phyloP scores from a whole-genome alignment of 345 rosid species.

The Hevea brasiliensis region DNA sequence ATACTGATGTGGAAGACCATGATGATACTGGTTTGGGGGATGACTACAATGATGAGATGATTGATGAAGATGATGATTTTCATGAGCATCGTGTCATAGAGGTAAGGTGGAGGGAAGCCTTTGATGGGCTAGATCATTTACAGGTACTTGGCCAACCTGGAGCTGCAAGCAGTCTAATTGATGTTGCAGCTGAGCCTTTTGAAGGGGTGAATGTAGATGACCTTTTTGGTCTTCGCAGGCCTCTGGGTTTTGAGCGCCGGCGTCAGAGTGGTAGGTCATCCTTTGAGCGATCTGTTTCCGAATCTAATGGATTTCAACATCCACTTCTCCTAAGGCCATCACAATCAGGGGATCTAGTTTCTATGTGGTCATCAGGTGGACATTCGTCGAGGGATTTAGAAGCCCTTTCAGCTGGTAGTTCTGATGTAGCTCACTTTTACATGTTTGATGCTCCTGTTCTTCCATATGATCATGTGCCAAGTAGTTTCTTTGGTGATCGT shows the following conservation, averaged over 20 bases:
- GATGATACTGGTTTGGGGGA: constrained; percentile 90
- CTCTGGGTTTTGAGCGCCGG: constrained; percentile 84
- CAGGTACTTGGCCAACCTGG: constrained; percentile 92
- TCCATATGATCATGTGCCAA: constrained; percentile 67
- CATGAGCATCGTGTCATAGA: constrained; percentile 87
- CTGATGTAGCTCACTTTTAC: constrained; percentile 78
- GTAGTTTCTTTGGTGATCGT: constrained; percentile 69
- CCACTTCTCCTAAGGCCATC: constrained; percentile 84
- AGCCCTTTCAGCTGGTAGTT: constrained; percentile 61
- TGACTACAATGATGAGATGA: constrained; percentile 90
- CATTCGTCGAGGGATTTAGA: constrained; percentile 75
- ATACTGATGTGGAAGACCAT: constrained; percentile 92
- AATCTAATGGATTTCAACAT: constrained; percentile 86
- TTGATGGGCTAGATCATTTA: constrained; percentile 90
- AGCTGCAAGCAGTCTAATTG: constrained; percentile 62
- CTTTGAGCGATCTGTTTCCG: constrained; percentile 66
- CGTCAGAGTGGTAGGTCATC: constrained; percentile 76
- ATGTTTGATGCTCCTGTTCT: constrained; percentile 94
- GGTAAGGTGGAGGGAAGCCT: constrained; percentile 94
- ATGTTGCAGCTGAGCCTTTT: constrained; percentile 92
- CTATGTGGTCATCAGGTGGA: constrained; percentile 66
- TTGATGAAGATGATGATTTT: constrained; percentile 95
- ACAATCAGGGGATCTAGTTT: constrained; percentile 62
- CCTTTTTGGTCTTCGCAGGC: constrained; percentile 84
- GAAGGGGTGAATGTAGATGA: constrained; percentile 96